These are phyloP conservation scores for Gracilaria domingensis DNA, from an alignment of 23 red algal genomes.

Conservation along the genomic window DNA sequence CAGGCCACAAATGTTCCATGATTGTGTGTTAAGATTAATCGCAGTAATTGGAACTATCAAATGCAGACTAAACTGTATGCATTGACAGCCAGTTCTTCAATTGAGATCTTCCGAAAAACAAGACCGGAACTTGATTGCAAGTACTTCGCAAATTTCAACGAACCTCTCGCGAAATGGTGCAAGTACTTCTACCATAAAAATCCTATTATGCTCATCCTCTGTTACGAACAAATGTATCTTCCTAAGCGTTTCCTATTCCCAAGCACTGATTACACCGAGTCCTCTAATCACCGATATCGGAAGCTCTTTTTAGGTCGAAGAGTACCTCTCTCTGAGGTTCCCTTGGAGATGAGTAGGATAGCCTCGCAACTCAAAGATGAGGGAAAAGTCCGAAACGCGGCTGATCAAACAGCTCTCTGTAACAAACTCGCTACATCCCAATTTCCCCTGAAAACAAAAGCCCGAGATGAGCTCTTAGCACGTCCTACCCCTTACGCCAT, in stretches of 20 bases:
- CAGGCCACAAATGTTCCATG: neutral
- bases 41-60: neutral
- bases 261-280: conserved; percentile 9
- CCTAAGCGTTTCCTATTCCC: conserved; percentile 11
- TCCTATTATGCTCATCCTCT: neutral
- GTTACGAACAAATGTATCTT: neutral
- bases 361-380: neutral
- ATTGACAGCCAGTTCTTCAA: neutral
- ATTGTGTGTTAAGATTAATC: neutral
- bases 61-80: neutral
- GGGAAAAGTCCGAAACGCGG: neutral
- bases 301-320: neutral
- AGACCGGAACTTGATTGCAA: neutral
- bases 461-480: neutral
- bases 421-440: neutral
- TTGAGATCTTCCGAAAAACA: neutral
- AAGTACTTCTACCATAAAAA: neutral
- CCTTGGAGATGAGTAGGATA: neutral
- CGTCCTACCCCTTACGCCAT: neutral
- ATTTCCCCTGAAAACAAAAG: neutral
- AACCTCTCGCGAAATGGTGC: neutral
- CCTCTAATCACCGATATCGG: neutral
- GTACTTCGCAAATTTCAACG: neutral
- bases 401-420: neutral
- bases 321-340: neutral